These are phyloP conservation scores for Yarrowia keelungensis DNA, from an alignment of 805 yeast genomes.

Conservation along the genomic window DNA sequence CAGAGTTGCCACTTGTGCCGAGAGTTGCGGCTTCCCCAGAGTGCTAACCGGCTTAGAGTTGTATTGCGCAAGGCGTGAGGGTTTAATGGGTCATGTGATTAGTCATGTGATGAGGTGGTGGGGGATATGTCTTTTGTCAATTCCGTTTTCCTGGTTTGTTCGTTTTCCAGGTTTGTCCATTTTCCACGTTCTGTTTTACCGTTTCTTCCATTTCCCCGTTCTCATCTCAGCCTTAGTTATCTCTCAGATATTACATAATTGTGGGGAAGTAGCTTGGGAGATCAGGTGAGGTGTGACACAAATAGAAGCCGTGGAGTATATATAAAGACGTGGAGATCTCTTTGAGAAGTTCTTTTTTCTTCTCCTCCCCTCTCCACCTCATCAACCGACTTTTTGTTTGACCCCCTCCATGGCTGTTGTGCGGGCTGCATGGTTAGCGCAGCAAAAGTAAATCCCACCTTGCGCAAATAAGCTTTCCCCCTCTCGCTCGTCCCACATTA, in stretches of 20 bases:
- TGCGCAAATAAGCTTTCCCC: conserved; percentile 37
- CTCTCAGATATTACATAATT: too few relatives aligned
- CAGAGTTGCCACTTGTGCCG: conserved; percentile 22
- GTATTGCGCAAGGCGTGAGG: conserved; percentile 25
- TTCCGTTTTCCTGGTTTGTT: too few relatives aligned
- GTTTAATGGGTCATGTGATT: too few relatives aligned
- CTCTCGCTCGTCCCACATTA: conserved; percentile 39
- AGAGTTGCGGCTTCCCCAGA: conserved; percentile 38
- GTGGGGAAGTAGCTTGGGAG: too few relatives aligned
- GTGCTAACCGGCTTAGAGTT: conserved; percentile 27
- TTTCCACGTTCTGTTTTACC: too few relatives aligned
- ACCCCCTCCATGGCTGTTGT: conserved; percentile 16
- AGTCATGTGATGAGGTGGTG: too few relatives aligned
- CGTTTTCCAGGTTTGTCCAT: too few relatives aligned
- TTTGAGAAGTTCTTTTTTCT: background rate
- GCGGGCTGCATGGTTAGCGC: conserved; percentile 23
- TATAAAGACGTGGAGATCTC: background rate
- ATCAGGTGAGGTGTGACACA: too few relatives aligned
- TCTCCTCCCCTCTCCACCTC: background rate
- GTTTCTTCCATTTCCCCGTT: too few relatives aligned
- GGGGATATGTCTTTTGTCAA: too few relatives aligned
- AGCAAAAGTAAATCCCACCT: conserved; percentile 35
- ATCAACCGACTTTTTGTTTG: background rate
- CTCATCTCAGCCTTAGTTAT: too few relatives aligned
- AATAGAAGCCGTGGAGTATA: background rate